Evolutionary conservation across 768 basidiomycete genomes (phyloP), one percentile per base, ranked within the genome.

Genomic region (Pleurotus sapidus): DNA sequence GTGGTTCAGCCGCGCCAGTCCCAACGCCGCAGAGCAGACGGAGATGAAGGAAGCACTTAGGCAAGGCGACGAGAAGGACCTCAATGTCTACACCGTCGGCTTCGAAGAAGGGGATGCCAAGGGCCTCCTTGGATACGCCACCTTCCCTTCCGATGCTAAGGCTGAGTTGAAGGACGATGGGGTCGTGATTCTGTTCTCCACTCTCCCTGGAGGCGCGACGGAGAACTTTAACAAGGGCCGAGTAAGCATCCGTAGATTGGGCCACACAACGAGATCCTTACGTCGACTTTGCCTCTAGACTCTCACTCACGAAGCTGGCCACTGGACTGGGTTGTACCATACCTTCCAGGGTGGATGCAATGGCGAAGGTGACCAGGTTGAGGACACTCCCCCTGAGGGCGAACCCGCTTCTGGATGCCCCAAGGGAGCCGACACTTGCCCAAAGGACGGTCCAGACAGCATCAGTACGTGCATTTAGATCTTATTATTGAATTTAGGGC

Each of bases 241-340:
- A 50, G 74, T 74, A 48, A 53, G 68, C 56, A 7, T 37, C 20
- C 38, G 17, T 17, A 18, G 17, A 17, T 34, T 24, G 30, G 65
- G 67, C 58, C 60, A 61, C 27, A 61, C 63, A 25, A 67, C 59
- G 59, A 45, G 30, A 34, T 11, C 30, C 30, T 34, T 46, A 57
- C 67, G 60, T 47, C 57, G 51, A 23, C 37, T 61, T 18, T 50
- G 15, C 15, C 12, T 45, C 3, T 60, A 77, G 66, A 84, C 79
- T 45, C 62, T 80, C 59, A 80, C 77, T 15, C 84, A 85, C 63
- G 84, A 85, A 66, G 77, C 74, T 49, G 81, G 83, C 15, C 82
- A 84, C 69, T 85, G 83, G 82, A 69, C 81, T 57, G 83, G 83
- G 23, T 72, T 84, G 20, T 83, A 76, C 68, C 82, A 84, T 68